Percentiles rank a stretch among this genome's conserved stretches.
These are phyloP conservation scores for Penicillium verrucosum DNA, from an alignment of 2,329 filamentous ascomycete species.

Conservation along the genomic window DNA sequence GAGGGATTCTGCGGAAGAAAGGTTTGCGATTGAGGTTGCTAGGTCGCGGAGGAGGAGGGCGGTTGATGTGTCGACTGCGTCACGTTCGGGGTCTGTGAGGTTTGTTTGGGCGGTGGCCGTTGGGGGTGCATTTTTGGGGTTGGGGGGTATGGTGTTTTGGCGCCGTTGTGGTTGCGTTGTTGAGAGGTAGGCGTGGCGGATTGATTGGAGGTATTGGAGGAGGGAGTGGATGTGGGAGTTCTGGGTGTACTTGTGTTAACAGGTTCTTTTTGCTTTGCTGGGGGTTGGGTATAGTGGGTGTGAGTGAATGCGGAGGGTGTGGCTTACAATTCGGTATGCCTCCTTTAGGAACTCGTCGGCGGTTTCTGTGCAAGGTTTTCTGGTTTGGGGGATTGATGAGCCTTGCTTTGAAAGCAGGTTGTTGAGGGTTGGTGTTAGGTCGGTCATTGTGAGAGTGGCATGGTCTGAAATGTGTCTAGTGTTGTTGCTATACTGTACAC, in stretches of 20 bases:
- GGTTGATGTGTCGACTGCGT: constrained; percentile 81
- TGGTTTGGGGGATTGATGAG: constrained; percentile 28
- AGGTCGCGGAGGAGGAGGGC: constrained; percentile 82
- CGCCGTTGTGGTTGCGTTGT: constrained; percentile 59
- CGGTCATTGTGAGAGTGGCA: constrained; percentile 34
- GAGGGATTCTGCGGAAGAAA: constrained; percentile 78
- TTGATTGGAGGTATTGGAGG: constrained; percentile 72
- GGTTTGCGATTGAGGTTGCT: constrained; percentile 72
- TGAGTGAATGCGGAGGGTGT: constrained; percentile 2
- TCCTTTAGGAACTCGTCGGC: constrained; percentile 90
- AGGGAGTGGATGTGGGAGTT: constrained; percentile 81
- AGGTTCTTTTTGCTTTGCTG: not conserved
- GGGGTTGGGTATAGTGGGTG: not conserved
- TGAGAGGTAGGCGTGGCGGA: constrained; percentile 88
- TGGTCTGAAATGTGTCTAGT: constrained; percentile 9
- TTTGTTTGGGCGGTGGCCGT: constrained; percentile 43
- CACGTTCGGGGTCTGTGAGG: constrained; percentile 77
- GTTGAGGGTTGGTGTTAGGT: constrained; percentile 40
- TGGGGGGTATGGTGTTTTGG: constrained; percentile 20
- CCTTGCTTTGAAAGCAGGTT: constrained; percentile 34
- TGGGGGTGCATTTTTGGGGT: constrained; percentile 35
- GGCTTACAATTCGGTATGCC: constrained; percentile 78
- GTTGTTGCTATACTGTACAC: constrained; percentile 1
- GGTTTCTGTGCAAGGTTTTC: constrained; percentile 27
- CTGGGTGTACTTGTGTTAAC: constrained; percentile 45